A percentile compares a stretch with the other conserved stretches of the same genome.
phyloP scores from a whole-genome alignment of 73 alveolate genomes.

The Paramecium pentaurelia region DNA sequence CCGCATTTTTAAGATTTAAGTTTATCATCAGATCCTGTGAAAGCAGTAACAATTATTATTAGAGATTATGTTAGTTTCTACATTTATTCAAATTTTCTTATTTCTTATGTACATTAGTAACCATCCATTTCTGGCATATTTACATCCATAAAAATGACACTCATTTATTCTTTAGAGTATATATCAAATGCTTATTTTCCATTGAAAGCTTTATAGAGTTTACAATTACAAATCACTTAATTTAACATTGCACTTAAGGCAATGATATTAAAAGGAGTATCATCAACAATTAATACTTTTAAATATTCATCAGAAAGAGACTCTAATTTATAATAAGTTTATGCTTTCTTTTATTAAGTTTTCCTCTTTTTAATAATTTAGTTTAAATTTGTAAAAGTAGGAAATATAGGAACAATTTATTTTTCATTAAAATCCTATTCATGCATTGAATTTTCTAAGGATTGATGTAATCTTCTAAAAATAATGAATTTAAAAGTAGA shows the following conservation, averaged over 20 bases:
- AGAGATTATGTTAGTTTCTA: not conserved
- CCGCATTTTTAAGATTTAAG: slow-evolving; percentile 49
- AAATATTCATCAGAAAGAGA: not conserved
- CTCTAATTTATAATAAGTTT: slow-evolving; percentile 3
- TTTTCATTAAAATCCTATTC: not conserved
- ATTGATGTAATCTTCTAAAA: not conserved
- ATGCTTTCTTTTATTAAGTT: not conserved
- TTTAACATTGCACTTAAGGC: slow-evolving; percentile 44
- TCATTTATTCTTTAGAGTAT: not conserved
- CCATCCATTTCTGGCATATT: slow-evolving; percentile 66
- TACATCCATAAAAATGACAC: slow-evolving; percentile 46
- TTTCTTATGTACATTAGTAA: slow-evolving; percentile 49
- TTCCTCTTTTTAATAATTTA: not conserved
- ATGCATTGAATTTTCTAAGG: not conserved
- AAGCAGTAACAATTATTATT: slow-evolving; percentile 53
- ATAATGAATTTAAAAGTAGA: slow-evolving; percentile 40
- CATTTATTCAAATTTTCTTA: slow-evolving; percentile 32
- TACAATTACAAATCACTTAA: not conserved
- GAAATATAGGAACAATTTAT: slow-evolving; percentile 16
- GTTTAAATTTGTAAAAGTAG: not conserved
- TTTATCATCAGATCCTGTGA: slow-evolving; percentile 40
- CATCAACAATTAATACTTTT: slow-evolving; percentile 51
- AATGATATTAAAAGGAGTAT: slow-evolving; percentile 54
- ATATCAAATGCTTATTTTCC: slow-evolving; percentile 58
- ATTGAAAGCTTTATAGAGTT: slow-evolving; percentile 44